phyloP scores from a whole-genome alignment of 2,329 filamentous ascomycete genomes.

The Phaeosphaeriaceae sp. region DNA sequence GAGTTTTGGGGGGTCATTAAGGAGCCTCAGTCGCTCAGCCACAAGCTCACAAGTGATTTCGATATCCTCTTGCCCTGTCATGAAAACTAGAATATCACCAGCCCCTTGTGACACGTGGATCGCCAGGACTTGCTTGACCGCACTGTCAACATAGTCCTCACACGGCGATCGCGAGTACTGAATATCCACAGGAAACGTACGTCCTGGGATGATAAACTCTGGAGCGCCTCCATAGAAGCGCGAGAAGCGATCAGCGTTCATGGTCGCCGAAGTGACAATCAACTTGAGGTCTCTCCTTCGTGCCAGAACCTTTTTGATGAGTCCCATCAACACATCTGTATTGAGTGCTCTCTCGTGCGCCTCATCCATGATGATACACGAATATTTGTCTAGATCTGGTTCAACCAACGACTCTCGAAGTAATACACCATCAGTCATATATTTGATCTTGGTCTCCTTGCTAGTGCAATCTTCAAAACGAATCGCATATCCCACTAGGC shows the following conservation, averaged over 20 bases:
- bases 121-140: slow-evolving; percentile 92
- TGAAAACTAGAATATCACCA: slow-evolving; percentile 96
- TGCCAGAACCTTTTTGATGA: slow-evolving; percentile 96
- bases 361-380: slow-evolving; percentile 99
- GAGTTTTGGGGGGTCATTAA: slow-evolving; percentile 94
- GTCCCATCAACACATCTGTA: slow-evolving; percentile 94
- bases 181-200: slow-evolving; percentile 96
- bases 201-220: slow-evolving; percentile 93
- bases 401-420: slow-evolving; percentile 93
- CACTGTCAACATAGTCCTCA: slow-evolving; percentile 96
- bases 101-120: slow-evolving; percentile 94
- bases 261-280: slow-evolving; percentile 97
- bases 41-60: slow-evolving; percentile 95
- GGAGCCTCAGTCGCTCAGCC: slow-evolving; percentile 81
- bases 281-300: slow-evolving; percentile 89
- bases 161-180: slow-evolving; percentile 94
- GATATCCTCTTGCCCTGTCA: slow-evolving; percentile 99
- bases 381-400: slow-evolving; percentile 91
- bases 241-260: slow-evolving; percentile 96
- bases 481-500: slow-evolving; percentile 92
- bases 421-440: slow-evolving; percentile 98
- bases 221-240: slow-evolving; percentile 96
- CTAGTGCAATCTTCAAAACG: slow-evolving; percentile 98
- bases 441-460: slow-evolving; percentile 94
- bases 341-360: slow-evolving; percentile 96